phyloP scores from a whole-genome alignment of 2,329 filamentous ascomycete genomes.

The Ceratocystis colombiana region DNA sequence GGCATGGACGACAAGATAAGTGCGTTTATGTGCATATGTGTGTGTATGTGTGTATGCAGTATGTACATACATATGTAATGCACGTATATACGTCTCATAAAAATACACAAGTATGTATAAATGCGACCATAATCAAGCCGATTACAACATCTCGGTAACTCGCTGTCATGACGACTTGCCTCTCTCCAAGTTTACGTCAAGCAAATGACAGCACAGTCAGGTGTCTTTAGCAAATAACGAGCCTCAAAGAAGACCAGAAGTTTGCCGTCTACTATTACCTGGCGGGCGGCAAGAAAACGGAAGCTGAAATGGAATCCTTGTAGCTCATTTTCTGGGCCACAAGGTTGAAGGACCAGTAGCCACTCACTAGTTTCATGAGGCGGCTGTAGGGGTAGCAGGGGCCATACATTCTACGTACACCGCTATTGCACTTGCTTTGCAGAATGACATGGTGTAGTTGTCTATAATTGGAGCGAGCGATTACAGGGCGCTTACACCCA shows the following conservation, averaged over 20 bases:
- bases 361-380: neutral
- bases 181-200: neutral
- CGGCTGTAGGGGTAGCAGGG: neutral
- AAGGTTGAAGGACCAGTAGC: no score
- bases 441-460: no score
- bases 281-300: conserved; percentile 6
- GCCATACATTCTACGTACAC: no score
- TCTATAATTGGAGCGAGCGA: no score
- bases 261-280: neutral
- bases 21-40: neutral
- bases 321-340: no score
- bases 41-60: neutral
- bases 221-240: neutral
- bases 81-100: neutral
- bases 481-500: no score
- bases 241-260: neutral
- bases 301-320: neutral
- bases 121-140: neutral
- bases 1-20: neutral
- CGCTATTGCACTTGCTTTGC: no score
- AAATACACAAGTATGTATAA: neutral
- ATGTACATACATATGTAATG: neutral
- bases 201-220: neutral
- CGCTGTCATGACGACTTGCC: neutral
- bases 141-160: neutral